Conservation (phyloP, 2,329 filamentous ascomycete species). For the Camptophora hylomeconis region DNA sequence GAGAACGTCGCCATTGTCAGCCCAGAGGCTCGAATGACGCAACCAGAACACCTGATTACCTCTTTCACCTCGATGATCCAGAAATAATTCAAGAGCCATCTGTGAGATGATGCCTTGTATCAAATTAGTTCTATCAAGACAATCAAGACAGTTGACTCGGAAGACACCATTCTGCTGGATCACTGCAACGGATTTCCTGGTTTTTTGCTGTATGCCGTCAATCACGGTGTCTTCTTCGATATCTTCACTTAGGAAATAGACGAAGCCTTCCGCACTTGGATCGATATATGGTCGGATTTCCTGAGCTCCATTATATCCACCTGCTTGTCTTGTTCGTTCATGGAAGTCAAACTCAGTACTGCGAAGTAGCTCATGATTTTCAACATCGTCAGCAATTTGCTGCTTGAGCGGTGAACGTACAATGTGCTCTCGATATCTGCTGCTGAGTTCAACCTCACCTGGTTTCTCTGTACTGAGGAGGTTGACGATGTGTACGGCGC, state of each 20-base stretch:
- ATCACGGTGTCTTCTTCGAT: constrained; percentile 36
- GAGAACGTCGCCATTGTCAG: constrained; percentile 87
- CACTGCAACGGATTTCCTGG: constrained; percentile 46
- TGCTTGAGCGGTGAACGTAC: constrained; percentile 58
- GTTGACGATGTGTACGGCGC: constrained; percentile 84
- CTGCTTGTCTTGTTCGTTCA: constrained; percentile 75
- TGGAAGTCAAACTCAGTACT: constrained; percentile 94
- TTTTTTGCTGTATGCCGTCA: constrained; percentile 16
- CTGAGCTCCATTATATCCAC: constrained; percentile 81
- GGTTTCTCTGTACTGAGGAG: constrained; percentile 81
- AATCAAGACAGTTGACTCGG: constrained; percentile 90
- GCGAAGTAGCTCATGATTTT: constrained; percentile 61
- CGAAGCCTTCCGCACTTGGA: constrained; percentile 70
- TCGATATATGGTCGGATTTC: constrained; percentile 70
- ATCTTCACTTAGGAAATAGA: constrained; percentile 78
- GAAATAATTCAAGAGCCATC: constrained; percentile 78
- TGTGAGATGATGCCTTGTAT: constrained; percentile 93
- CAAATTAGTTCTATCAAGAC: constrained; percentile 86
- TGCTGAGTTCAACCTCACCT: constrained; percentile 71
- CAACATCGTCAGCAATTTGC: constrained; percentile 31
- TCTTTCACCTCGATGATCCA: constrained; percentile 56
- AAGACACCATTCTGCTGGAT: constrained; percentile 93
- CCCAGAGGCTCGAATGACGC: constrained; percentile 86
- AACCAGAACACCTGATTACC: constrained; percentile 72
- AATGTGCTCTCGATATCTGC: constrained; percentile 67